Conservation (phyloP, 2,329 filamentous ascomycete species). For the Myrmaecium sp. region DNA sequence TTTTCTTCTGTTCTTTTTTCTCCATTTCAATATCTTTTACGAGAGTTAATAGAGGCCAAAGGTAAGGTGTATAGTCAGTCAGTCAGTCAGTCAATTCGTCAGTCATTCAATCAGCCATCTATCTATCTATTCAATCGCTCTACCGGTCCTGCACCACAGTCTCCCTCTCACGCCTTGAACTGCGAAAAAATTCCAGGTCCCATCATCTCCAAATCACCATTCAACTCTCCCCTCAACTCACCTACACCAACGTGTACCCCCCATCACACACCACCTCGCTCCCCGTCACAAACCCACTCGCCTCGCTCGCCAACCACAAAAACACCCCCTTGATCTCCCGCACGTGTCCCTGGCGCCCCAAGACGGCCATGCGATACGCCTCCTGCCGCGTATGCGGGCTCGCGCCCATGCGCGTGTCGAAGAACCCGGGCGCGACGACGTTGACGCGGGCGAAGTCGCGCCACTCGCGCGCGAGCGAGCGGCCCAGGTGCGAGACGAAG, state of each 20-base stretch:
- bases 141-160: too few relatives aligned
- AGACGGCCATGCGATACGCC: constrained; percentile 59
- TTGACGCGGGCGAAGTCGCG: constrained; percentile 49
- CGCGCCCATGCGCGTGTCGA: constrained; percentile 46
- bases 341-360: constrained; percentile 54
- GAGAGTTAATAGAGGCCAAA: too few relatives aligned
- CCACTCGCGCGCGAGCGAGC: constrained; percentile 49
- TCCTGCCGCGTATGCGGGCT: constrained; percentile 49
- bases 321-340: constrained; percentile 69
- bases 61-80: too few relatives aligned
- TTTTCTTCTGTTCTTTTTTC: too few relatives aligned
- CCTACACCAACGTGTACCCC: constrained; percentile 38
- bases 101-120: too few relatives aligned
- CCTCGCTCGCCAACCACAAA: constrained; percentile 66
- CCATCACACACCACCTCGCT: constrained; percentile 60
- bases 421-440: constrained; percentile 47
- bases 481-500: constrained; percentile 43
- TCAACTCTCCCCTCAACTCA: constrained; percentile 1
- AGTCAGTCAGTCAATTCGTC: too few relatives aligned
- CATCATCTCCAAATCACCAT: too few relatives aligned
- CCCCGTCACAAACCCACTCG: constrained; percentile 61
- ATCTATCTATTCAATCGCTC: too few relatives aligned
- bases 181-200: too few relatives aligned
- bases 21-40: too few relatives aligned
- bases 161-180: too few relatives aligned